Percentiles rank a stretch among this genome's conserved stretches.
Conservation (phyloP, 2,329 filamentous ascomycete species). For the Ophiosphaerella korrae region DNA sequence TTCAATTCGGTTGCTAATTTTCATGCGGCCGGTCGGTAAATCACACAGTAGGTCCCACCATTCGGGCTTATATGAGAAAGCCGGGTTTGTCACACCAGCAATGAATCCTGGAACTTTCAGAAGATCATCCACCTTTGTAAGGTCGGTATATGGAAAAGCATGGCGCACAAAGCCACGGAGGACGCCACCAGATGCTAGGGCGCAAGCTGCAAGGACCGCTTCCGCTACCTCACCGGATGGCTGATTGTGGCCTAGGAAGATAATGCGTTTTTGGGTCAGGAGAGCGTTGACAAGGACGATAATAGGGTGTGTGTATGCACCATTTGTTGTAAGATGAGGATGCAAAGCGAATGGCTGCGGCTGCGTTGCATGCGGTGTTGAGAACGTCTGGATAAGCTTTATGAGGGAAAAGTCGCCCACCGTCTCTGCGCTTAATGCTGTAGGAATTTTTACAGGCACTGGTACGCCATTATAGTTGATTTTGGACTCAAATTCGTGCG, state of each 20-base stretch:
- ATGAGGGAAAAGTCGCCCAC: conserved; percentile 97
- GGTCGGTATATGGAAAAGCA: conserved; percentile 96
- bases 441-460: conserved; percentile 94
- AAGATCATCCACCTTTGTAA: conserved; percentile 96
- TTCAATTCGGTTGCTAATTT: conserved; percentile 90
- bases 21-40: conserved; percentile 87
- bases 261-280: conserved; percentile 92
- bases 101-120: conserved; percentile 97
- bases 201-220: conserved; percentile 96
- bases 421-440: conserved; percentile 90
- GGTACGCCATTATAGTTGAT: conserved; percentile 97
- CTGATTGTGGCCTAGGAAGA: conserved; percentile 93
- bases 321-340: conserved; percentile 90
- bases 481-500: conserved; percentile 95
- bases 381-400: conserved; percentile 95
- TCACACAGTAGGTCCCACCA: conserved; percentile 99
- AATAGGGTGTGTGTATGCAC: conserved; percentile 87
- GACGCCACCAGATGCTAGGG: conserved; percentile 89
- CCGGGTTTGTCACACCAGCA: conserved; percentile 95
- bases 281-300: conserved; percentile 94
- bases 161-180: conserved; percentile 92
- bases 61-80: conserved; percentile 90
- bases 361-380: conserved; percentile 77
- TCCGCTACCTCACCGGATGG: conserved; percentile 96
- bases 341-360: conserved; percentile 86